Base-by-base conservation (phyloP, 306 rosid genomes). In the Comarum palustre region DNA sequence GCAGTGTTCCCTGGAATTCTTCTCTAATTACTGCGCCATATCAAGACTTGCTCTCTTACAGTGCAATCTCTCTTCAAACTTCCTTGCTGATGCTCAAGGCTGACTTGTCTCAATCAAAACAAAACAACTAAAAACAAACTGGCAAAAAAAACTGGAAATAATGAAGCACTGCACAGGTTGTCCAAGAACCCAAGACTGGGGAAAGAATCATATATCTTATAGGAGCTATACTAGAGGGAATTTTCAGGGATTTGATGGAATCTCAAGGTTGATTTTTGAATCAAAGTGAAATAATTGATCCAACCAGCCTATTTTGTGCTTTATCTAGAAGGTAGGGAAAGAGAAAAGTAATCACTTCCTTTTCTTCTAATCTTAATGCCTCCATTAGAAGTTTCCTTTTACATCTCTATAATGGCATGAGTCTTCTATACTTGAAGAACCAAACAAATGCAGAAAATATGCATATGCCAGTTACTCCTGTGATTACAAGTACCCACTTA, bases 371-470 rank as follows among this genome's bases (percentile, higher is more conserved):
- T 72, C 38, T 5, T 17, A 20, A 71, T 71, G 39, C 68, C 75
- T 73, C 75, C 31, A 72, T 11, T 77, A 66, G 34, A 47, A 47
- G 68, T 67, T 63, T 58, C 52, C 4, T 41, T 41, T 66, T 65
- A 73, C 79, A 43, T 68, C 84, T 95, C 67, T 61, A 95, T 34
- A 95, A 92, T 79, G 96, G 96, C 99, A 91, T 95, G 59, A 95
- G 89, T 85, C 99, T 90, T 91, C 96, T 84, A 86, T 84, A 55
- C 83, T 87, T 91, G 96, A 91, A 95, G 92, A 91, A 95, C 96
- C 95, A 95, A 60, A 95, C 90, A 68, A 95, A 95, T 58, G 93
- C 87, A 78, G 76, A 79, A 75, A 95, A 95, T 78, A 91, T 91
- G 83, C 71, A 25, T n/a, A 73, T n/a, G 59, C 97, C 97, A 68